Conservation (phyloP, 495 filamentous ascomycete species). For the Apiosordaria backusii region DNA sequence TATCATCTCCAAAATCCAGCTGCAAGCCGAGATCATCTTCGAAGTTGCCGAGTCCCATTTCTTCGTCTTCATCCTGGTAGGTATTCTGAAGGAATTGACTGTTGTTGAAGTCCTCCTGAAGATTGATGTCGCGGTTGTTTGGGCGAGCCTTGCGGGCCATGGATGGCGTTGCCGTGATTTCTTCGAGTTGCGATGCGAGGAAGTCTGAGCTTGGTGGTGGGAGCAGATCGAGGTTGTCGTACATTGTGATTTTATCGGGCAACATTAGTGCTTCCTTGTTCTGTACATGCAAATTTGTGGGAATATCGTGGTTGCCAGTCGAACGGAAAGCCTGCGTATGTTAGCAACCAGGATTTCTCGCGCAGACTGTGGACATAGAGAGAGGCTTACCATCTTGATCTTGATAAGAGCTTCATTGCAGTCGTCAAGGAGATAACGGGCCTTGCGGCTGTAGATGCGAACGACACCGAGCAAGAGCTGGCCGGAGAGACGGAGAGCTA, state of each 20-base stretch:
- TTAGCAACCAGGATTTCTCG: constrained; percentile 29
- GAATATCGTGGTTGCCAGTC: constrained; percentile 74
- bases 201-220: constrained; percentile 70
- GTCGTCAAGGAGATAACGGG: constrained; percentile 91
- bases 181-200: constrained; percentile 63
- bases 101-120: constrained; percentile 55
- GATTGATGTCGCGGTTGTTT: constrained; percentile 62
- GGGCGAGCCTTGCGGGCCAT: constrained; percentile 49
- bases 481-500: constrained; percentile 90
- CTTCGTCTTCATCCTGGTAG: constrained; percentile 52
- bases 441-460: constrained; percentile 94
- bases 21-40: constrained; percentile 56
- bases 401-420: constrained; percentile 96
- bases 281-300: constrained; percentile 58
- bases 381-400: constrained; percentile 81
- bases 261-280: constrained; percentile 71
- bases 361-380: not conserved
- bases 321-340: constrained; percentile 66
- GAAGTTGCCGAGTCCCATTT: constrained; percentile 45
- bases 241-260: constrained; percentile 83
- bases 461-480: constrained; percentile 94
- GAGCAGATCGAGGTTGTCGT: constrained; percentile 69
- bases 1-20: constrained; percentile 57
- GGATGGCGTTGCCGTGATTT: constrained; percentile 46
- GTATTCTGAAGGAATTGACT: constrained; percentile 68